These are phyloP conservation scores for Podospora pseudoanserina DNA, from an alignment of 495 filamentous ascomycete genomes.

Conservation along the genomic window DNA sequence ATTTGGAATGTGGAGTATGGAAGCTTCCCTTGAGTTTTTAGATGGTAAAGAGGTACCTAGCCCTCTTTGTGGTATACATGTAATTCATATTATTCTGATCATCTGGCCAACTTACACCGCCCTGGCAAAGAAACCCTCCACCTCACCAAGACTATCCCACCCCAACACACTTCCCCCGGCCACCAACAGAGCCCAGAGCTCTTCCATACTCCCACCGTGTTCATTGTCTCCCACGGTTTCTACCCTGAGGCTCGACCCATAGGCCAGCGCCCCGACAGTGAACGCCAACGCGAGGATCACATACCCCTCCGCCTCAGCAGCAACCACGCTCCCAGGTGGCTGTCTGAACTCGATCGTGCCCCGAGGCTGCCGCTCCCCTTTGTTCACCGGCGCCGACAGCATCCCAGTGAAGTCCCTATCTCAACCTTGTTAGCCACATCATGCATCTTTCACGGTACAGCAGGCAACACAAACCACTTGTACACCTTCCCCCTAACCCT, in stretches of 20 bases:
- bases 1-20: no score
- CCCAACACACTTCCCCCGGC: slow-evolving; percentile 23
- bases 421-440: not conserved
- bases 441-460: no score
- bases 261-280: slow-evolving; percentile 22
- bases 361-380: not conserved
- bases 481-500: slow-evolving; percentile 32
- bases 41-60: no score
- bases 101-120: not conserved
- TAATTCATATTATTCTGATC: no score
- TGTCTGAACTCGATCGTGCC: slow-evolving; percentile 34
- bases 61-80: no score
- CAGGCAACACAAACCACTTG: slow-evolving; percentile 29
- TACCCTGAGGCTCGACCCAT: slow-evolving; percentile 6
- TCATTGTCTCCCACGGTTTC: slow-evolving; percentile 3
- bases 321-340: slow-evolving; percentile 22
- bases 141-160: slow-evolving; percentile 23
- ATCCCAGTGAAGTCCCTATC: slow-evolving; percentile 18
- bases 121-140: slow-evolving; percentile 24
- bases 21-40: no score
- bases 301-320: slow-evolving; percentile 24
- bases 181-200: slow-evolving; percentile 26
- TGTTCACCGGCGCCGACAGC: slow-evolving; percentile 3
- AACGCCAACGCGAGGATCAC: slow-evolving; percentile 27
- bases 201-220: slow-evolving; percentile 19